Base-by-base conservation (phyloP, 257 asterid genomes). In the Linaria vulgaris region DNA sequence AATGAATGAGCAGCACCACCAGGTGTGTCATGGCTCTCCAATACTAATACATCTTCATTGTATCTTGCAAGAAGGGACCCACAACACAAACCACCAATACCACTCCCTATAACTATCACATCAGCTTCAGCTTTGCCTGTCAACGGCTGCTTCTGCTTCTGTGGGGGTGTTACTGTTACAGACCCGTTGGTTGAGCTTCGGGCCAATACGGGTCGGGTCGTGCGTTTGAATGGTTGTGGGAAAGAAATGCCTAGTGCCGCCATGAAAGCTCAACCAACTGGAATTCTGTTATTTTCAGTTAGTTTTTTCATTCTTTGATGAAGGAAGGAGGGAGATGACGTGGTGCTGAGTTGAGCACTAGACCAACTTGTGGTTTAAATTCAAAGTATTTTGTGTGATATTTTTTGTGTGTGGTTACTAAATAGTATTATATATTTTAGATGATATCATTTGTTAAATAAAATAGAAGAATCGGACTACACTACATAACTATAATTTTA, bases 1-100 rank as follows among this genome's bases (percentile, higher is more conserved):
- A 92, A 88, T 27, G 97, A 80, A 78, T 92, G 98, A 59, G 98
- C 96, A 59, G 97, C 97, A 44, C 97, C 98, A 8, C 98, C 98
- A 2, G 98, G 95, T 41, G 50, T 56, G 77, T 92, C 96, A 62
- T 89, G 96, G 80, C 98, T 92, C 76, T 92, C 98, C 51, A 92
- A 72, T 1, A 92, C 94, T 68, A 92, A 56, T 67, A 88, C 97
- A 66, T 92, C 91, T 70, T 81, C 88, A 67, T 78, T 65, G 63
- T 89, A 92, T 73, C 97, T 82, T 50, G 98, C 98, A 53, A 89
- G 80, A 67, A 92, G 97, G 34, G 88, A 79, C 20, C 86, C 97
- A 69, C 96, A 92, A 61, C 95, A 86, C 45, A 92, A 74, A 34
- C 98, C 97, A 44, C 89, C 97, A 63, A 92, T 88, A 49, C 96